Evolutionary conservation across 129 eudicot genomes (phyloP).

Genomic region (Flaveria trinervia): DNA sequence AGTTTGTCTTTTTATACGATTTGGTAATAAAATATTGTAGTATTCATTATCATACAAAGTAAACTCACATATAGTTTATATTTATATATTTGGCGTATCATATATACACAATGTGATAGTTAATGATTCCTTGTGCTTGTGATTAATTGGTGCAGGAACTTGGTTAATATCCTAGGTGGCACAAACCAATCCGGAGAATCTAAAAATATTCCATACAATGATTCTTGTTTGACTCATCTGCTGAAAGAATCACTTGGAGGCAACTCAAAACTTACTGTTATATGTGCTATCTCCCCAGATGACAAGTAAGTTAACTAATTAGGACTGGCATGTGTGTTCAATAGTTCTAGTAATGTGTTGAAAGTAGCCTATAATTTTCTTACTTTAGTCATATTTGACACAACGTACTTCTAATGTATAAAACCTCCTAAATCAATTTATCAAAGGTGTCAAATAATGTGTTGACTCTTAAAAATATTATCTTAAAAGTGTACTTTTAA

Average conservation of each 20-base stretch:
- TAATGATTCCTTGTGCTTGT: slow-evolving; percentile 7
- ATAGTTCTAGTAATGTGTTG: background rate
- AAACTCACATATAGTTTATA: background rate
- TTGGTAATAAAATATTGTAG: background rate
- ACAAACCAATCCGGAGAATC: slow-evolving; percentile 48
- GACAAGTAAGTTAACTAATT: slow-evolving; percentile 49
- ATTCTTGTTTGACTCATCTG: slow-evolving; percentile 79
- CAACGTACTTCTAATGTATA: background rate
- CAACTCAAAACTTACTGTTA: slow-evolving; percentile 84
- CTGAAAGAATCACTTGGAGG: slow-evolving; percentile 94
- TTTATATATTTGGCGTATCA: too few species aligned
- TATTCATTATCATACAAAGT: background rate
- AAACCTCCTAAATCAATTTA: background rate
- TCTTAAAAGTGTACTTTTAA: background rate
- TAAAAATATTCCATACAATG: slow-evolving; percentile 54
- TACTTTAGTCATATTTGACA: background rate
- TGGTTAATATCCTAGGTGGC: slow-evolving; percentile 79
- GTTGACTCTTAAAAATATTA: too few species aligned
- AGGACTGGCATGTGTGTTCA: too few species aligned
- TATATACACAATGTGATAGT: background rate
- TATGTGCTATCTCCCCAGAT: slow-evolving; percentile 83
- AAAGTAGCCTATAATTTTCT: background rate
- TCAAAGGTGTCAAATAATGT: background rate
- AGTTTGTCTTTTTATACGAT: background rate
- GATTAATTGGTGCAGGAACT: slow-evolving; percentile 53